Base-by-base conservation (phyloP, 306 rosid genomes). In the Delonix regia region DNA sequence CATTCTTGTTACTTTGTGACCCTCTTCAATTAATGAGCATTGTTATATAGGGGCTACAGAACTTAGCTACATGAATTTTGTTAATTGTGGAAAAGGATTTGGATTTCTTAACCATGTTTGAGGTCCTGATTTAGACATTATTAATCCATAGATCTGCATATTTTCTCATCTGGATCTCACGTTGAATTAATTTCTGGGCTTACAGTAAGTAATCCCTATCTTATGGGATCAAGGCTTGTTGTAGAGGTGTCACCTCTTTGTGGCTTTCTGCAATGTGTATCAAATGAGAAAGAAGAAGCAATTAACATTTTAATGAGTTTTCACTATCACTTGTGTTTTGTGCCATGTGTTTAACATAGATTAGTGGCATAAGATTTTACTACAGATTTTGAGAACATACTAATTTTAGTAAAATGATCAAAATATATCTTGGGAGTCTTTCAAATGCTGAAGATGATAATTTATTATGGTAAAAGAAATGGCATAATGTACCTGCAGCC, bases 241-340 rank as follows among this genome's bases (percentile, higher is more conserved):
- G 19, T 24, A 55, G 34, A 67, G 73, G 64, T 62, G 33, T 69
- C 55, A 44, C 48, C 69, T 61, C 30, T 34, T 34, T 48, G 22
- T 78, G 55, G 53, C n/a, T n/a, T n/a, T n/a, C n/a, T 39, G 68
- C 24, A 21, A 65, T 56, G 47, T 80, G 66, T 19, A 41, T 66
- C 39, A 64, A 66, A 33, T 76, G 73, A 59, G 51, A 15, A 78
- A 56, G 72, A 57, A 25, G 79, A 75, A 69, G 25, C 75, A 78
- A 25, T 30, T 71, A 78, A 79, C 67, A 60, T 69, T 51, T 34
- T 64, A 52, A 49, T 78, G 83, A 59, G 34, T 56, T 73, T 78
- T 73, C 52, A 49, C 36, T 30, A 49, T 47, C 74, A 51, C 69
- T 12, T 8, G 57, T 61, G 9, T 80, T 73, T 80, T 52, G 30